Conservation (phyloP, 345 rosid genomes). For the Moringa oleifera region DNA sequence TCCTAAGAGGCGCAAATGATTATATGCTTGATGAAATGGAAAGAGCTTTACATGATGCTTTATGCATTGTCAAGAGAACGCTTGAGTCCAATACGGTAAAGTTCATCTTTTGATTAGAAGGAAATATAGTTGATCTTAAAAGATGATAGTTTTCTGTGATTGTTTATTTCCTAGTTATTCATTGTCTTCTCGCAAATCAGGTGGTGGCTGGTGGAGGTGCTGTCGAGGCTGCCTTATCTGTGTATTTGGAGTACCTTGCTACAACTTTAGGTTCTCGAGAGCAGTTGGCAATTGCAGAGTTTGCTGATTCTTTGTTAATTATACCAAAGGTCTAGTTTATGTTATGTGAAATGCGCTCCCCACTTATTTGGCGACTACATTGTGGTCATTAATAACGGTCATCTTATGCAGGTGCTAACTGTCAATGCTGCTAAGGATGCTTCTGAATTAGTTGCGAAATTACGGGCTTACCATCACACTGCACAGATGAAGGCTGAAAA, state of each 20-base stretch:
- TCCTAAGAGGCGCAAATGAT: slow-evolving; percentile 95
- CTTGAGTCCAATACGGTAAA: slow-evolving; percentile 88
- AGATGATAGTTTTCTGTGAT: background rate
- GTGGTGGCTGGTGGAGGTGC: slow-evolving; percentile 99
- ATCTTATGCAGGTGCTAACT: slow-evolving; percentile 65
- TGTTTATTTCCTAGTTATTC: background rate
- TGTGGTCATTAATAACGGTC: background rate
- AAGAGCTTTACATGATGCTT: slow-evolving; percentile 85
- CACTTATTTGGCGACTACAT: background rate
- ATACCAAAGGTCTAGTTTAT: slow-evolving; percentile 68
- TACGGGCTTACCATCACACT: slow-evolving; percentile 89
- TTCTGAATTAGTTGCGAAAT: slow-evolving; percentile 87
- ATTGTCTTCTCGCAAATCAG: slow-evolving; percentile 31
- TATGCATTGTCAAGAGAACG: slow-evolving; percentile 87
- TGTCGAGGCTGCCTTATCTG: slow-evolving; percentile 87
- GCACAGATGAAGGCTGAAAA: slow-evolving; percentile 97
- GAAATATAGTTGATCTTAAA: background rate
- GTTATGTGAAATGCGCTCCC: background rate
- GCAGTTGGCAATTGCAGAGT: slow-evolving; percentile 93
- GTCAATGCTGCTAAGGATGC: slow-evolving; percentile 98
- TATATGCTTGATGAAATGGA: slow-evolving; percentile 99
- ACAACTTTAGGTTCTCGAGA: slow-evolving; percentile 90
- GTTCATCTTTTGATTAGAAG: slow-evolving; percentile 2
- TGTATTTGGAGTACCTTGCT: slow-evolving; percentile 88
- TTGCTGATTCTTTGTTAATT: slow-evolving; percentile 80